These are phyloP conservation scores for Neurospora sp. DNA, from an alignment of 495 filamentous ascomycete genomes.

Conservation along the genomic window DNA sequence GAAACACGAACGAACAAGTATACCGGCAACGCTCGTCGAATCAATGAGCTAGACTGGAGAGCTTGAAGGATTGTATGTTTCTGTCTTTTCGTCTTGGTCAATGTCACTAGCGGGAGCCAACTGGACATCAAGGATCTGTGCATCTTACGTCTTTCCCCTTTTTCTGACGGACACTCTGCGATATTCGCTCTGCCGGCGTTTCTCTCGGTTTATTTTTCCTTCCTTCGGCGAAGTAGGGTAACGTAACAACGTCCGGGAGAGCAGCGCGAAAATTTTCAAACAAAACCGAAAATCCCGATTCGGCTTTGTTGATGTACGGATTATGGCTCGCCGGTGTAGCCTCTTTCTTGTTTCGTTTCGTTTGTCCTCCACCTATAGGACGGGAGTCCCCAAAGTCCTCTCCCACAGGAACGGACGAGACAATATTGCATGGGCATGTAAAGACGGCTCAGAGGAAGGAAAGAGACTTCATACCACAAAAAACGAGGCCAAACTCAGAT, in stretches of 20 bases:
- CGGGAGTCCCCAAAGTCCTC: background rate
- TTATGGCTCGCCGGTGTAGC: background rate
- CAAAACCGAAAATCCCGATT: background rate
- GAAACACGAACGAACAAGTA: background rate
- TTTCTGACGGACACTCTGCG: background rate
- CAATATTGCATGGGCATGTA: background rate
- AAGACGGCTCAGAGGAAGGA: background rate
- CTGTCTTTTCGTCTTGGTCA: background rate
- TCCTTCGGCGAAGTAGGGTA: background rate
- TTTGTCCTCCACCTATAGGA: background rate
- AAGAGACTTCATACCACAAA: background rate
- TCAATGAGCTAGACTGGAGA: background rate
- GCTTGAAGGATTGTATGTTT: background rate
- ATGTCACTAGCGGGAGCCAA: background rate
- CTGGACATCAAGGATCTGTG: background rate
- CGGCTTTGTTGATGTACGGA: background rate
- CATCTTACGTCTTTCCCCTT: background rate
- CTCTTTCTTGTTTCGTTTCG: background rate
- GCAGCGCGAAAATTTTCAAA: background rate
- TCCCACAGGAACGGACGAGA: background rate
- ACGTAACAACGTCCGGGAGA: background rate
- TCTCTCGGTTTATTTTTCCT: background rate
- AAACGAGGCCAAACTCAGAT: background rate
- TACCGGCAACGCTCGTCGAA: background rate
- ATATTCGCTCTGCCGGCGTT: background rate